Base-by-base conservation (phyloP, 306 rosid species). In the Sophora flavescens region DNA sequence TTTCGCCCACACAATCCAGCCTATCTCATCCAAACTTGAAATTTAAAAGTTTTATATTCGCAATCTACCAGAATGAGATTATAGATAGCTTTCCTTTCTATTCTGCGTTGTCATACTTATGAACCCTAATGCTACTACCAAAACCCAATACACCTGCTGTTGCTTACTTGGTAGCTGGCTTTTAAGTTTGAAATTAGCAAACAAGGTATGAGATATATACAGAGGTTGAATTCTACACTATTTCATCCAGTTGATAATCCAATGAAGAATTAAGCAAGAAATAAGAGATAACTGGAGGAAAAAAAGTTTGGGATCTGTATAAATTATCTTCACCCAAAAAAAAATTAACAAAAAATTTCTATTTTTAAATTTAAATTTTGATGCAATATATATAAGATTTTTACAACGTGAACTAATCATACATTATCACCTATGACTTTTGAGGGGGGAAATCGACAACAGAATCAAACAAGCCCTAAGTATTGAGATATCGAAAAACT, bases 401-500 rank as follows among this genome's bases (percentile, higher is more conserved):
- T 30, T 30, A 30, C 32, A 30, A 2, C 3, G 32, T 30, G 2
- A 30, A 30, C 32, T 30, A 30, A 30, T 22, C 22, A 22, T 22
- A 22, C 22, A 22, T 30, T 30, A 3, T 30, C 32, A 30, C 32
- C 3, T 30, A 30, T 3, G 32, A 30, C 32, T 30, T 30, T 30
- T 30, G 32, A 30, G 32, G 3, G 30, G 3, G 32, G 32, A 30
- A 30, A 4, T 32, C 32, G 9, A 39, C 3, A 71, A 12, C 52
- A 63, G 17, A 53, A 63, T 41, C 60, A 72, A 79, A 79, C n/a
- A 79, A 14, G 26, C 39, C 63, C 77, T 39, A 42, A 39, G 18
- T 39, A 39, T 4, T 1, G 11, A 44, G 53, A 39, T 11, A 18
- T 11, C 41, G 15, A 76, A 72, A 72, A 72, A 41, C 12, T 16